Percentiles rank a stretch among this genome's conserved stretches.
These are phyloP conservation scores for Hymenoscyphus albidus DNA, from an alignment of 2,329 filamentous ascomycete genomes.

Conservation along the genomic window DNA sequence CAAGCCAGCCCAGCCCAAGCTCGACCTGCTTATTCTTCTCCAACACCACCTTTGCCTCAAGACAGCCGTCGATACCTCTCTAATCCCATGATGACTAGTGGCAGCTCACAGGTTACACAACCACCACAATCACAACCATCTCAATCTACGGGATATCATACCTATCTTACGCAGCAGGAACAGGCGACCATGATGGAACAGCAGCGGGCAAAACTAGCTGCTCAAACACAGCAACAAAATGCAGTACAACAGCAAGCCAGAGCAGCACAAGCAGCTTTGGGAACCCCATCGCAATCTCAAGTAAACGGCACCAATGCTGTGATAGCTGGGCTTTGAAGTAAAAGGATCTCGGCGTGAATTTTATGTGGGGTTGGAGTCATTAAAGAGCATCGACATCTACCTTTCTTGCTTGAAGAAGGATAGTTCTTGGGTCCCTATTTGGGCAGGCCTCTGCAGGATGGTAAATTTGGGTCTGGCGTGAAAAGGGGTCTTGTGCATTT, in stretches of 20 bases:
- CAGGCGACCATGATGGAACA: constrained; percentile 37
- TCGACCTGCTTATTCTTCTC: constrained; percentile 24
- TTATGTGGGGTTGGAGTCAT: background rate
- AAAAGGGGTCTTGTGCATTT: background rate
- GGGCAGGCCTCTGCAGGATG: background rate
- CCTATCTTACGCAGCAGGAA: constrained; percentile 34
- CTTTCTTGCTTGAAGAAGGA: background rate
- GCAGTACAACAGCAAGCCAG: constrained; percentile 30
- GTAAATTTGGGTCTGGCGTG: background rate
- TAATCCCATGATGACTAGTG: constrained; percentile 28
- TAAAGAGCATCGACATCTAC: background rate
- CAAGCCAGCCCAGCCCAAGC: constrained; percentile 22
- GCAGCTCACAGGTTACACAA: constrained; percentile 21
- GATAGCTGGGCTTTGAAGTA: constrained; percentile 17
- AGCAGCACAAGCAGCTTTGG: constrained; percentile 29
- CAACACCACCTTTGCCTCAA: constrained; percentile 25
- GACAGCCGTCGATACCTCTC: constrained; percentile 24
- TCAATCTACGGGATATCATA: constrained; percentile 24
- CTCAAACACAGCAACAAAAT: constrained; percentile 28
- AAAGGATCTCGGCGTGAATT: background rate
- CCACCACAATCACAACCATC: constrained; percentile 22
- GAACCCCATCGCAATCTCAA: constrained; percentile 25
- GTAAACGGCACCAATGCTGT: constrained; percentile 27
- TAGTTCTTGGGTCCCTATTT: background rate
- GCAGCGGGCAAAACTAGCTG: constrained; percentile 36